These are phyloP conservation scores for Zea luxurians DNA, from an alignment of 176 grass and related monocot genomes.

Conservation along the genomic window DNA sequence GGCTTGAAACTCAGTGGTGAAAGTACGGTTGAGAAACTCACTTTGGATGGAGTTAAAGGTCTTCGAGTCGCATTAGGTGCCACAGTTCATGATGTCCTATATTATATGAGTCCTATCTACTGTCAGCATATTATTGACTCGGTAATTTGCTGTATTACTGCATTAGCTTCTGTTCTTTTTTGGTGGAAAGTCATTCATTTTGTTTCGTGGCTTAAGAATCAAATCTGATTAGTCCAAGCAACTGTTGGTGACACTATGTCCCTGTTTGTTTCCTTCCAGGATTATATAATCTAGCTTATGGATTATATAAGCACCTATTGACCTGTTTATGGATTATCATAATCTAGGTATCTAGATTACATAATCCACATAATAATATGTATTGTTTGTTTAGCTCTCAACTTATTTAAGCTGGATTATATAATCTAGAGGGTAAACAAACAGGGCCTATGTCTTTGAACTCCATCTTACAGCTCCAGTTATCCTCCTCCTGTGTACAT, in stretches of 20 bases:
- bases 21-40: slow-evolving; percentile 87
- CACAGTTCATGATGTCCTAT: slow-evolving; percentile 97
- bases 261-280: too few relatives aligned
- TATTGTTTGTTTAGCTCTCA: too few relatives aligned
- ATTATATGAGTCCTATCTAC: slow-evolving; percentile 99
- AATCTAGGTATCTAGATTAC: too few relatives aligned
- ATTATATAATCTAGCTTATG: too few relatives aligned
- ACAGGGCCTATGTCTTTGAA: too few relatives aligned
- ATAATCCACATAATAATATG: too few relatives aligned
- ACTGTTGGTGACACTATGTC: neutral
- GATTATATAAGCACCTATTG: too few relatives aligned
- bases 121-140: slow-evolving; percentile 97
- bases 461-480: neutral
- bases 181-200: slow-evolving; percentile 7
- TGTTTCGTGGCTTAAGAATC: slow-evolving; percentile 20
- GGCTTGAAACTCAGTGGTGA: slow-evolving; percentile 83
- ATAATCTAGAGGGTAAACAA: too few relatives aligned
- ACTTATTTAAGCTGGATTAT: too few relatives aligned
- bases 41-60: slow-evolving; percentile 93
- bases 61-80: slow-evolving; percentile 78
- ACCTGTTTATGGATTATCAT: too few relatives aligned
- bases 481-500: neutral
- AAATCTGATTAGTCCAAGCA: neutral
- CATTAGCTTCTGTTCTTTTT: slow-evolving; percentile 13
- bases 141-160: slow-evolving; percentile 57